A percentile compares a stretch with the other conserved stretches of the same genome.
Evolutionary conservation across 495 filamentous ascomycete species (phyloP).

Genomic region (Penicillium crystallinum): DNA sequence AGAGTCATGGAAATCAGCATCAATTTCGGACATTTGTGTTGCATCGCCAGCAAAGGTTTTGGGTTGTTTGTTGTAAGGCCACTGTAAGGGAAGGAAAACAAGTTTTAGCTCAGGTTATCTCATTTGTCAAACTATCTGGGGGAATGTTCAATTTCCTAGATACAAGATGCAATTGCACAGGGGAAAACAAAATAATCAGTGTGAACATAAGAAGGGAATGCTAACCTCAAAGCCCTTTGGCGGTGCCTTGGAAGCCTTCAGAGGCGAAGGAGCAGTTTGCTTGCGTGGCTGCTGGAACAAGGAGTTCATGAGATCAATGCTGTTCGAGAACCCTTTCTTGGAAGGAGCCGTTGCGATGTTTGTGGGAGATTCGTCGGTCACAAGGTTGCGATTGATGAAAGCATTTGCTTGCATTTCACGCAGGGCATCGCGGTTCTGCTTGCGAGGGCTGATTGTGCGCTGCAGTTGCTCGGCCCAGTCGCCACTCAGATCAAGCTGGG

Average conservation of each 20-base stretch:
- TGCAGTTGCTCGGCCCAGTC: constrained; percentile 92
- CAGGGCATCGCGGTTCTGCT: constrained; percentile 69
- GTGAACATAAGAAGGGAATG: constrained; percentile 40
- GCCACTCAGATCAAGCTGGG: constrained; percentile 50
- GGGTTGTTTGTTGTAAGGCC: constrained; percentile 74
- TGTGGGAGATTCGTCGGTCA: constrained; percentile 33
- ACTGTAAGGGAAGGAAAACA: constrained; percentile 55
- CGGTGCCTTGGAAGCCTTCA: constrained; percentile 41
- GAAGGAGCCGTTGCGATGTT: constrained; percentile 28
- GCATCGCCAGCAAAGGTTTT: constrained; percentile 57
- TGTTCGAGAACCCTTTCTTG: constrained; percentile 62
- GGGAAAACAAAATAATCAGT: constrained; percentile 13
- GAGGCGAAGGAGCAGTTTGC: constrained; percentile 30
- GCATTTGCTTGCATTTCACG: constrained; percentile 54
- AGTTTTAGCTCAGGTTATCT: constrained; percentile 32
- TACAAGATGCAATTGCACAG: constrained; percentile 17
- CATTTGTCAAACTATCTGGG: constrained; percentile 28
- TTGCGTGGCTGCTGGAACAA: constrained; percentile 56
- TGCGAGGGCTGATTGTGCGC: constrained; percentile 84
- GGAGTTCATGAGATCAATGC: constrained; percentile 89
- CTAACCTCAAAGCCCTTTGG: constrained; percentile 71
- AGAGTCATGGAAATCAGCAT: constrained; percentile 56
- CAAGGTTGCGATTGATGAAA: constrained; percentile 37
- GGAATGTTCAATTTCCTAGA: constrained; percentile 12
- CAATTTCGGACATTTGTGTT: constrained; percentile 50